phyloP scores from a whole-genome alignment of 768 basidiomycete species.

The Naematelia encephala region DNA sequence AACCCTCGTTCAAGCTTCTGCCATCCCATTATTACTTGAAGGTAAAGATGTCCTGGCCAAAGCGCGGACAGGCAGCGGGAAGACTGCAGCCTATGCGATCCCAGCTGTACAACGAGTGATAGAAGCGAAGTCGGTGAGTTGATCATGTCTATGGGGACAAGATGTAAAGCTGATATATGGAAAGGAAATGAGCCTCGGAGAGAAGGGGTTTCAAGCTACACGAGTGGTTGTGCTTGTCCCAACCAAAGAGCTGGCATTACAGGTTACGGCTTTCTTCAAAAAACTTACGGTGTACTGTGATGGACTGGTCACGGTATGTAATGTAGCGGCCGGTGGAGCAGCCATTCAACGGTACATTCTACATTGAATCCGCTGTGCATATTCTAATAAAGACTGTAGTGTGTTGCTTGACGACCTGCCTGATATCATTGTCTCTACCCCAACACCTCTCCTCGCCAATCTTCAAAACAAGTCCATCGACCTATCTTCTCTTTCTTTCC shows the following conservation, averaged over 20 bases:
- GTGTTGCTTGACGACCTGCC: slow-evolving; percentile 63
- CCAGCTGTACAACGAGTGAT: slow-evolving; percentile 87
- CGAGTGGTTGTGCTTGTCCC: slow-evolving; percentile 63
- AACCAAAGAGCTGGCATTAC: slow-evolving; percentile 87
- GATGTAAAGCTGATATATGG: slow-evolving; percentile 8
- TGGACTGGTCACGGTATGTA: slow-evolving; percentile 64
- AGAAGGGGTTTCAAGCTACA: slow-evolving; percentile 57
- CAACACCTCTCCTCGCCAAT: slow-evolving; percentile 65
- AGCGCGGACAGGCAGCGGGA: slow-evolving; percentile 92
- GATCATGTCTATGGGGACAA: not conserved
- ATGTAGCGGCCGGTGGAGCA: slow-evolving; percentile 65
- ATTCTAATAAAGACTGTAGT: slow-evolving; percentile 2
- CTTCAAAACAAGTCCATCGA: slow-evolving; percentile 70
- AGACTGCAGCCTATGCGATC: slow-evolving; percentile 92
- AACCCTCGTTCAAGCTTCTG: slow-evolving; percentile 84
- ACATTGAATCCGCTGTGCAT: not conserved
- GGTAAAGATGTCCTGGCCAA: slow-evolving; percentile 84
- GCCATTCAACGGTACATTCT: slow-evolving; percentile 47
- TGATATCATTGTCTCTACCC: slow-evolving; percentile 75
- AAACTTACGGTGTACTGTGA: slow-evolving; percentile 71
- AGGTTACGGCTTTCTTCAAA: slow-evolving; percentile 70
- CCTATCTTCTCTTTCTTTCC: slow-evolving; percentile 67
- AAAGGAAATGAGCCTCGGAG: slow-evolving; percentile 17
- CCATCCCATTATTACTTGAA: slow-evolving; percentile 87
- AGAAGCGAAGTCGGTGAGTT: slow-evolving; percentile 63